Percentiles rank a stretch among this genome's conserved stretches.
These are phyloP conservation scores for Mucuna pruriens DNA, from an alignment of 306 rosid genomes.

Conservation along the genomic window DNA sequence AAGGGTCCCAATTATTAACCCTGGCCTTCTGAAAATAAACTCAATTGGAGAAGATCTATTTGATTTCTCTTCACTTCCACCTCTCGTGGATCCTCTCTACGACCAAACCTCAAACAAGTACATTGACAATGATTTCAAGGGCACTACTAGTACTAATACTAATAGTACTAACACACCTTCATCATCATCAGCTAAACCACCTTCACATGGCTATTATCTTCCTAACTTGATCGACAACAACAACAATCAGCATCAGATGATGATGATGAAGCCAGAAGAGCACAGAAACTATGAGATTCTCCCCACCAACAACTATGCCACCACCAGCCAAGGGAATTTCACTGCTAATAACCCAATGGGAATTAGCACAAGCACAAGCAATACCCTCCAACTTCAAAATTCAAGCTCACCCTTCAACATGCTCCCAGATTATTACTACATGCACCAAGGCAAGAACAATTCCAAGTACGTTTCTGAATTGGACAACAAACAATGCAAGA, in stretches of 20 bases:
- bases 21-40: conserved; percentile 45
- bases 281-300: conserved; percentile 20
- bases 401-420: conserved; percentile 6
- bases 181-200: conserved; percentile 10
- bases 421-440: conserved; percentile 32
- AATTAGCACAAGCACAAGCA: not conserved
- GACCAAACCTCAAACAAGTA: not conserved
- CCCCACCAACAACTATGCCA: not conserved
- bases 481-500: conserved; percentile 48
- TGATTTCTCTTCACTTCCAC: conserved; percentile 70
- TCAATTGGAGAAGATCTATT: conserved; percentile 55
- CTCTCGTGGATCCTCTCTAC: conserved; percentile 63
- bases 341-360: conserved; percentile 4
- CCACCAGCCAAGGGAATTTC: conserved; percentile 25
- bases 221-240: conserved; percentile 31
- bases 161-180: not conserved
- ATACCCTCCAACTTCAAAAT: not conserved
- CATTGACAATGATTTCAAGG: conserved; percentile 29
- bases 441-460: conserved; percentile 31
- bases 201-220: conserved; percentile 21
- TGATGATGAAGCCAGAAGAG: conserved; percentile 31
- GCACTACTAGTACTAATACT: not conserved
- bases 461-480: not conserved
- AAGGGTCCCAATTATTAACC: conserved; percentile 13
- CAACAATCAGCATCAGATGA: not conserved